phyloP scores from a whole-genome alignment of 768 basidiomycete species.

The Lentinula lateritia region DNA sequence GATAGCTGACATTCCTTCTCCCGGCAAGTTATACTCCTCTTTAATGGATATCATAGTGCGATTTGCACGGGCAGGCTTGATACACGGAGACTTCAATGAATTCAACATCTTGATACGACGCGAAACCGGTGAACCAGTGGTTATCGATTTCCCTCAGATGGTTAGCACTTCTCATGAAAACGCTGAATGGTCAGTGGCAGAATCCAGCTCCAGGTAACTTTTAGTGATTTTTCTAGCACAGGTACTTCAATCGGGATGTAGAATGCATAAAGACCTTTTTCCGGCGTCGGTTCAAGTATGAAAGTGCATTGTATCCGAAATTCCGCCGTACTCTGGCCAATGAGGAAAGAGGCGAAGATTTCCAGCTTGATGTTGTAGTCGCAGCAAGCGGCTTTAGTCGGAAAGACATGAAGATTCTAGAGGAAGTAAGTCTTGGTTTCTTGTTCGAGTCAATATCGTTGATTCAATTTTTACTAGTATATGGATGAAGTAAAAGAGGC shows the following conservation, averaged over 20 bases:
- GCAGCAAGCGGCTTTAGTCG: constrained; percentile 91
- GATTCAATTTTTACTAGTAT: constrained; percentile 40
- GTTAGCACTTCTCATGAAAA: constrained; percentile 95
- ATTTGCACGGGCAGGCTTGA: constrained; percentile 89
- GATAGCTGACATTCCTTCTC: constrained; percentile 75
- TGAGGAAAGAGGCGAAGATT: constrained; percentile 42
- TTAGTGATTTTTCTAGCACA: constrained; percentile 24
- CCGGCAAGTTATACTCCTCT: constrained; percentile 84
- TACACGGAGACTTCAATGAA: constrained; percentile 98
- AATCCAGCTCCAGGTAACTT: constrained; percentile 6
- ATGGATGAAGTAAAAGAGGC: constrained; percentile 39
- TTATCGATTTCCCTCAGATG: constrained; percentile 99
- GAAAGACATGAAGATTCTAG: constrained; percentile 75
- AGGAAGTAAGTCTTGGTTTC: constrained; percentile 61
- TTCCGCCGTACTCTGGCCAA: constrained; percentile 65
- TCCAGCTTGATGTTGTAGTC: constrained; percentile 84
- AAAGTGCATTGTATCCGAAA: constrained; percentile 82
- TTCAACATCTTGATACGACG: constrained; percentile 95
- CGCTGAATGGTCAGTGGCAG: constrained; percentile 77
- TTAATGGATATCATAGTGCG: constrained; percentile 97
- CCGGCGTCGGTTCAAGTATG: constrained; percentile 84
- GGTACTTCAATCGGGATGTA: constrained; percentile 99
- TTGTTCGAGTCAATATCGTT: constrained; percentile 10
- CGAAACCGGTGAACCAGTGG: constrained; percentile 66
- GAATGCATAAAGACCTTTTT: constrained; percentile 95